phyloP scores from a whole-genome alignment of 1,284 basidiomycete genomes.

The Malassezia sympodialis region DNA sequence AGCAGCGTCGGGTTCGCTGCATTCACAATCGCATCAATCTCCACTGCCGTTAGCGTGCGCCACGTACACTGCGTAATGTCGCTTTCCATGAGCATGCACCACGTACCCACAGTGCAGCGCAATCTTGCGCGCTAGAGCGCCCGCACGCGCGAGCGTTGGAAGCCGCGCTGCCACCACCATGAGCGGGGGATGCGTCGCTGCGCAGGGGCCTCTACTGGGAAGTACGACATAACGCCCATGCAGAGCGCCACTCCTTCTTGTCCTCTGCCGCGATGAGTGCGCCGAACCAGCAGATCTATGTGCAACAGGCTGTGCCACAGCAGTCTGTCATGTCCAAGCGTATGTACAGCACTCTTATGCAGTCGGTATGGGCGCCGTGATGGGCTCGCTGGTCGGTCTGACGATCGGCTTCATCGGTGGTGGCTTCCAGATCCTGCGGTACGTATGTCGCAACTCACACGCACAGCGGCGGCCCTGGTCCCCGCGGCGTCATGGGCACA shows the following conservation, averaged over 20 bases:
- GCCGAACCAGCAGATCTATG: conserved; percentile 12
- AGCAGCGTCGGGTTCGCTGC: conserved; percentile 37
- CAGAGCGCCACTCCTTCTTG: background rate
- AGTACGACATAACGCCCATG: background rate
- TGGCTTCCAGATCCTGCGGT: conserved; percentile 39
- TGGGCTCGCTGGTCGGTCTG: conserved; percentile 40
- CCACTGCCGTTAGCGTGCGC: conserved; percentile 12
- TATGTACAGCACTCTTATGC: background rate
- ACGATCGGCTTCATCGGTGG: conserved; percentile 46
- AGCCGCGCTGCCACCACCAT: background rate
- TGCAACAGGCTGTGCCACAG: conserved; percentile 11
- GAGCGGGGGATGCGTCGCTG: background rate
- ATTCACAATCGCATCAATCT: conserved; percentile 39
- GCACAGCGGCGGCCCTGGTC: conserved; percentile 33
- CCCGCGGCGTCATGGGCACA: conserved; percentile 33
- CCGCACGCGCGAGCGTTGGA: background rate
- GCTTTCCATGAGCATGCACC: background rate
- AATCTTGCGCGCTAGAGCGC: conserved; percentile 12
- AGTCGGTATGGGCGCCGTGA: conserved; percentile 45
- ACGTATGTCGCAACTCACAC: conserved; percentile 7
- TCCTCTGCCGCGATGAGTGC: conserved; percentile 4
- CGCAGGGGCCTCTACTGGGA: background rate
- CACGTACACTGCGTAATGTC: conserved; percentile 16
- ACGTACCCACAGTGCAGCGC: conserved; percentile 12
- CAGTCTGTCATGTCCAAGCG: conserved; percentile 12